Base-by-base conservation (phyloP, 768 basidiomycete species). In the Boletus fagicola region DNA sequence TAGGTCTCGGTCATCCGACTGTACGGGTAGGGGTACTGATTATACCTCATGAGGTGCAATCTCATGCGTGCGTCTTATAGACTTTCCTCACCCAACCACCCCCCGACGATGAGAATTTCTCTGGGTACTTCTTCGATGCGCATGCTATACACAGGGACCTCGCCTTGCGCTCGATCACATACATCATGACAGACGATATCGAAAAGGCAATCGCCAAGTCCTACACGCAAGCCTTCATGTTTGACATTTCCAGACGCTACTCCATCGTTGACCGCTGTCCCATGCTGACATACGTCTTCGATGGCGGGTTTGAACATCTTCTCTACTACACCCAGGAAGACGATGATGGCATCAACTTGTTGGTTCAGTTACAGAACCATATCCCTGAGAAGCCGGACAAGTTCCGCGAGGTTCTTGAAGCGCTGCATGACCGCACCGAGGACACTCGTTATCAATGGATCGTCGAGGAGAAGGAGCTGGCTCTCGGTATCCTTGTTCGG, bases 251-350 rank as follows among this genome's bases (percentile, higher is more conserved):
- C 44, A 65, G 65, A 58, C 63, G 61, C 9, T 63, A 63, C 51
- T 58, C 50, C 42, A 58, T 70, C 53, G n/a, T 69, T 30, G 64
- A 64, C 3, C 61, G 59, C 16, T 67, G 62, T 46, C 68, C 66
- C 54, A 66, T 70, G 69, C 45, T 69, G 45, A 64, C 60, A 6
- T 69, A 68, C 40, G 68, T 69, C 47, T 62, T 69, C 38, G 68
- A 69, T 1, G 64, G 66, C 46, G 68, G 68, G 24, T 56, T 69
- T 24, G 69, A 69, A 26, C 62, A 69, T 42, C 65, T 71, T 54
- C 54, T 56, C 4, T 49, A 68, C 40, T 71, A 68, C 43, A 57
- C 56, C 18, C 54, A 60, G n/a, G 68, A 69, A 46, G 69, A 70
- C 40, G 64, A 70, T 7, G 60, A 62, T 24, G 68, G 56, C 28